These are phyloP conservation scores for Tulasnella calospora DNA, from an alignment of 768 basidiomycete species.

Conservation along the genomic window DNA sequence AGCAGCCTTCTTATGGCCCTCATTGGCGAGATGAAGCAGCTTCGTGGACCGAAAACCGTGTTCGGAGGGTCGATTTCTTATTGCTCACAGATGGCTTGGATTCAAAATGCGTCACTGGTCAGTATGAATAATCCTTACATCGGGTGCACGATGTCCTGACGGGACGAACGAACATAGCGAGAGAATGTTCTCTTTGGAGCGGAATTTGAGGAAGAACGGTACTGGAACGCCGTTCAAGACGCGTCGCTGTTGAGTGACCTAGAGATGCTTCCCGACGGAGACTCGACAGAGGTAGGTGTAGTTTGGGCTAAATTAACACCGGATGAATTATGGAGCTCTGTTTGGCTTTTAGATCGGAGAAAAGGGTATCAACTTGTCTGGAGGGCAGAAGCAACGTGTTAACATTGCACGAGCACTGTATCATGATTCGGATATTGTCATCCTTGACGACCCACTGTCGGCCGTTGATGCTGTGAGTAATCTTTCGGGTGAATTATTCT, in stretches of 20 bases:
- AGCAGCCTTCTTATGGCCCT: conserved; percentile 39
- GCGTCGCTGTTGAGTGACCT: conserved; percentile 60
- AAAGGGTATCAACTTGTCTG: conserved; percentile 56
- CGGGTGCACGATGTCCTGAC: conserved; percentile 59
- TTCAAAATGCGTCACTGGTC: conserved; percentile 62
- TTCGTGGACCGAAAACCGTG: conserved; percentile 45
- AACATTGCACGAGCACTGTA: conserved; percentile 70
- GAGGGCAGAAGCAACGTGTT: conserved; percentile 59
- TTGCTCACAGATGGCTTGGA: conserved; percentile 72
- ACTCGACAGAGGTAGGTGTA: conserved; percentile 59
- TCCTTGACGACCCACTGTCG: conserved; percentile 62
- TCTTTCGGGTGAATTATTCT: not conserved
- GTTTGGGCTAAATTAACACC: not conserved
- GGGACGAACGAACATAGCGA: conserved; percentile 38
- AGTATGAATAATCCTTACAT: conserved; percentile 27
- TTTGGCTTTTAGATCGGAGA: conserved; percentile 53
- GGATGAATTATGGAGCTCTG: not conserved
- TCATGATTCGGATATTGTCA: conserved; percentile 54
- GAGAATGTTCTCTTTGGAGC: conserved; percentile 67
- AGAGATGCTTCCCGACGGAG: conserved; percentile 63
- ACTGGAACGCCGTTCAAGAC: conserved; percentile 60
- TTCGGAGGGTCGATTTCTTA: conserved; percentile 65
- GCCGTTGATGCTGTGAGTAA: conserved; percentile 38
- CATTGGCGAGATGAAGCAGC: conserved; percentile 63
- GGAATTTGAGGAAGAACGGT: conserved; percentile 57